Base-by-base conservation (phyloP, 116 monocot genomes). In the Cymodocea nodosa region DNA sequence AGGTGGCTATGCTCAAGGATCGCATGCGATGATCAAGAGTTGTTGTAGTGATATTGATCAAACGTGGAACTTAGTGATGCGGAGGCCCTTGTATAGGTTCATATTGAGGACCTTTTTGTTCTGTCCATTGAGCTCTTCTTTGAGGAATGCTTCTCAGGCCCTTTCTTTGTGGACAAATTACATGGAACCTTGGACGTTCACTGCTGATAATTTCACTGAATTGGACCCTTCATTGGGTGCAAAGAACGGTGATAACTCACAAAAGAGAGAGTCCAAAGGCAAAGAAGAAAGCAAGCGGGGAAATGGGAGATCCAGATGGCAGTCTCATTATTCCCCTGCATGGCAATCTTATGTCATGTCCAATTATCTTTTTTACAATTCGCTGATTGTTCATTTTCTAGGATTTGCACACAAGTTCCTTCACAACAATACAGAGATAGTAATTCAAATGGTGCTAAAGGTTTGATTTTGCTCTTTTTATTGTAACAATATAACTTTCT, bases 351-450 rank as follows among this genome's bases (percentile, higher is more conserved):
- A 86, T 73, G 82, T 86, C 4, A 56, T 81, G 35, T 71, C 80
- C 15, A 99, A 99, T 73, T 99, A 89, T 79, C 77, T 86, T 12
- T 92, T 99, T 74, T 99, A 92, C 68, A 92, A 72, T 59, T 89
- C 84, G 3, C 57, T 99, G 59, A 68, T 83, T 57, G 81, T 97
- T 73, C 98, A 99, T 83, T 99, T 99, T 77, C 83, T 99, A 66
- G 89, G 84, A 20, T 92, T 99, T 86, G 86, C 89, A 10, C 92
- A 92, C 78, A 99, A 83, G 67, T 89, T 92, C 63, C 85, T 99
- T 40, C 89, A 89, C 66, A 60, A 72, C 56, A 82, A 92, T 76
- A 77, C 75, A 17, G 84, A 80, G 34, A 61, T 65, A n/a, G 73
- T 89, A 55, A 67, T 84, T 17, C 69, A 79, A 59, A 89, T 92